Evolutionary conservation across 106 monocot species (phyloP), one percentile per base, ranked within the genome.

Genomic region (Dendrobium officinale): DNA sequence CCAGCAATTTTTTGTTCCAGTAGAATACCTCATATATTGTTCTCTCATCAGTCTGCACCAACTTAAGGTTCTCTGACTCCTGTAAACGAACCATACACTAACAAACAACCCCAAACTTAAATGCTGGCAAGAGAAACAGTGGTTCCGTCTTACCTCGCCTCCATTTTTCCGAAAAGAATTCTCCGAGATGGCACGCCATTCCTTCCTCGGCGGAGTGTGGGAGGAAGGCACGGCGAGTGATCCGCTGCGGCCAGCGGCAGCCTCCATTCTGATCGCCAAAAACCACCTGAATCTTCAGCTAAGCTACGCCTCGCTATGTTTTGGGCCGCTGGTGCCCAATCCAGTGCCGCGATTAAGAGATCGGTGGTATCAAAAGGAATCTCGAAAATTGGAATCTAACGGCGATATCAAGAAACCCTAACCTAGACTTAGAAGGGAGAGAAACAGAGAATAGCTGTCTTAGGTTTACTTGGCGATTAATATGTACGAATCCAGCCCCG

Each of bases 111-210:
- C 9, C 26, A 55, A 42, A 81, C 33, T 73, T n/a, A 55, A 26
- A 73, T 24, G 13, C n/a, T 26, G 41, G 18, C 13, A 27, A 81
- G 51, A 79, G 1, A 55, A 20, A 31, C 8, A 4, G 8, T 42
- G 8, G 3, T 51, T 73, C 56, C 3, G 22, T 31, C 47, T 48
- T 61, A 89, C 91, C 84, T 91, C 89, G 75, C 48, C 77, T 59
- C 83, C 85, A 56, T 77, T 80, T 75, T 47, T 80, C 47, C 80
- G 83, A 73, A 83, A 85, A 19, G 85, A 80, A 66, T 84, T 43
- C 24, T 89, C 85, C 77, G 91, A 77, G 73, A 89, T 83, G 29
- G 87, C 89, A 3, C 89, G 85, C 92, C 92, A 92, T 56, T 90
- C 89, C 86, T 88, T 92, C 58, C 91, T 72, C 26, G 81, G 72